Evolutionary conservation across 2,329 filamentous ascomycete genomes (phyloP).

Genomic region (Tetracladium maxilliforme): DNA sequence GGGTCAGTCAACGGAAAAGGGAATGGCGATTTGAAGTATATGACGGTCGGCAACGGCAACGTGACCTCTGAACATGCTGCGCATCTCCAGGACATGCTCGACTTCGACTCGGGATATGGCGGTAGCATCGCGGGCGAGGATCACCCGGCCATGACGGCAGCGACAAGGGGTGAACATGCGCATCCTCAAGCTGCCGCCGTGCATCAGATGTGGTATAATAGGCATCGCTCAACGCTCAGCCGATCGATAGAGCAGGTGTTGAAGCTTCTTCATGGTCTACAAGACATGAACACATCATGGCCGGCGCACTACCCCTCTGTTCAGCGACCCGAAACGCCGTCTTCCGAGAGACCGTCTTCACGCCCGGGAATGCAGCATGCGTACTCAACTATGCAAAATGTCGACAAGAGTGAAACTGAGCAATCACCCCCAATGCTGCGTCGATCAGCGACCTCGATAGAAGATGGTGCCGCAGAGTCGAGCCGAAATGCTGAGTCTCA

Average conservation of each 20-base stretch:
- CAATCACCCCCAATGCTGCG: conserved; percentile 35
- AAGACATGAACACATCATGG: conserved; percentile 83
- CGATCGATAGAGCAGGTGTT: conserved; percentile 79
- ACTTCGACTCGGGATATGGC: conserved; percentile 84
- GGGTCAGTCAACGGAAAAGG: conserved; percentile 31
- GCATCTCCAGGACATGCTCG: conserved; percentile 67
- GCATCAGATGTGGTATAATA: conserved; percentile 88
- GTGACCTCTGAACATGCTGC: conserved; percentile 72
- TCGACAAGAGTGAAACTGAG: conserved; percentile 11
- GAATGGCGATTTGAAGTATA: no score
- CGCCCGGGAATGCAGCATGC: conserved; percentile 50
- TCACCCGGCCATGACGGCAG: conserved; percentile 47
- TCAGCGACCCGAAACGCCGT: conserved; percentile 37
- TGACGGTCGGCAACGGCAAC: conserved; percentile 76
- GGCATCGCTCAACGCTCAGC: conserved; percentile 75
- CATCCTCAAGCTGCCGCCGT: conserved; percentile 72
- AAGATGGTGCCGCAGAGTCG: conserved; percentile 51
- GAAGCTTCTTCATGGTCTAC: conserved; percentile 68
- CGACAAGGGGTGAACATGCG: no score
- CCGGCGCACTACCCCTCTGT: conserved; percentile 90
- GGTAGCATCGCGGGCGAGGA: conserved; percentile 56
- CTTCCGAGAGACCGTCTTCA: conserved; percentile 29
- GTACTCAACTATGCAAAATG: conserved; percentile 34
- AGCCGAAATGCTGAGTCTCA: conserved; percentile 55
- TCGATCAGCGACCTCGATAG: conserved; percentile 60